These are phyloP conservation scores for Eucalyptus cloeziana DNA, from an alignment of 345 rosid species.

Conservation along the genomic window DNA sequence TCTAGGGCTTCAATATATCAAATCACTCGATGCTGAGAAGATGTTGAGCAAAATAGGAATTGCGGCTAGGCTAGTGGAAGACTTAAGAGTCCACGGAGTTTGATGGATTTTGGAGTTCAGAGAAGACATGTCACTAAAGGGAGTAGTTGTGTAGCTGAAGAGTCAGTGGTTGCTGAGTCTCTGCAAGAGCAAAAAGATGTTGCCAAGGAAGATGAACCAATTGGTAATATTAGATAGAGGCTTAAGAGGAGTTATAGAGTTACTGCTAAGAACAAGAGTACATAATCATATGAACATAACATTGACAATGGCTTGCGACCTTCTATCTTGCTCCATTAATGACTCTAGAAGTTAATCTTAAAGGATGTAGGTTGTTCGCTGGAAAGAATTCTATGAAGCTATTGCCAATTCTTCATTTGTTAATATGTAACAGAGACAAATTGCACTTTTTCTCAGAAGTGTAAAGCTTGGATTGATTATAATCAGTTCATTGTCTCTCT, in stretches of 20 bases:
- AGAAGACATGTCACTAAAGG: neutral
- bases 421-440: neutral
- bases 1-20: neutral
- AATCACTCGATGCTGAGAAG: slow-evolving; percentile 13
- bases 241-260: neutral
- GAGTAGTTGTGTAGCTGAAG: neutral
- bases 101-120: neutral
- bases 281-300: slow-evolving; percentile 9
- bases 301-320: neutral
- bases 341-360: neutral
- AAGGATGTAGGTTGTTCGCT: neutral
- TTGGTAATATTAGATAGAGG: neutral
- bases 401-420: neutral
- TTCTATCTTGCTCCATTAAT: neutral
- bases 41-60: slow-evolving; percentile 53
- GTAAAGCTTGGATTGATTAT: neutral
- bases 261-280: neutral
- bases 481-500: neutral
- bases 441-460: neutral
- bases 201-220: neutral
- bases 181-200: too few species aligned
- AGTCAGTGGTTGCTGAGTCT: neutral
- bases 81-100: neutral
- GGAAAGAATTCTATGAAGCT: neutral
- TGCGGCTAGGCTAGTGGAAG: neutral